These are phyloP conservation scores for Lentinula aciculospora DNA, from an alignment of 768 basidiomycete genomes.

Conservation along the genomic window DNA sequence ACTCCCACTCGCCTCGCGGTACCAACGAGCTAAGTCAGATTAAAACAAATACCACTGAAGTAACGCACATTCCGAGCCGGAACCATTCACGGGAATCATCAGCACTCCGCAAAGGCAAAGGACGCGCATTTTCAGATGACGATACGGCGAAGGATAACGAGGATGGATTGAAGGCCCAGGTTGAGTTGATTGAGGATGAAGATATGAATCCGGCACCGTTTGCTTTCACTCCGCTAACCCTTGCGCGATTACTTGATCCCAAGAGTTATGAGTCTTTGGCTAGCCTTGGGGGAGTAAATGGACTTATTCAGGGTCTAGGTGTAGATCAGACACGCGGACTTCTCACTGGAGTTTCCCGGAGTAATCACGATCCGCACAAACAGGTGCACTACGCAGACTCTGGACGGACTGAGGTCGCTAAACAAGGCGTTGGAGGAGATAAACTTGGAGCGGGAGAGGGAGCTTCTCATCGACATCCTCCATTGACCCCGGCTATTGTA, in stretches of 20 bases:
- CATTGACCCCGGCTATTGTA: conserved; percentile 21
- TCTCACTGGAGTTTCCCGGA: background rate
- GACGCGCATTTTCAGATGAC: conserved; percentile 5
- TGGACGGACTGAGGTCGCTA: background rate
- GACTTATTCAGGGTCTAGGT: conserved; percentile 69
- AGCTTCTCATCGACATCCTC: conserved; percentile 20
- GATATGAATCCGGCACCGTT: conserved; percentile 66
- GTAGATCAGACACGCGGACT: conserved; percentile 52
- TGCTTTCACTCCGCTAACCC: conserved; percentile 59
- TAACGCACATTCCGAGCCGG: conserved; percentile 27
- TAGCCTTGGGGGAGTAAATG: conserved; percentile 63
- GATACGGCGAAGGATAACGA: conserved; percentile 12
- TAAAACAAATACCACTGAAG: conserved; percentile 30
- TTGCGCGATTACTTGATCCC: conserved; percentile 87
- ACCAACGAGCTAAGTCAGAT: conserved; percentile 23
- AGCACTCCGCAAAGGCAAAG: conserved; percentile 7
- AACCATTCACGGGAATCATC: conserved; percentile 17
- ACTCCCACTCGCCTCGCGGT: conserved; percentile 26
- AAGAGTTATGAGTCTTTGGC: conserved; percentile 68
- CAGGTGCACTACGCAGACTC: background rate
- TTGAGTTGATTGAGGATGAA: conserved; percentile 25
- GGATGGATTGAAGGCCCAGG: conserved; percentile 16
- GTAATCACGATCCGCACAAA: background rate
- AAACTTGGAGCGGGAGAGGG: conserved; percentile 15
- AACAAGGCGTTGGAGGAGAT: conserved; percentile 14